These are phyloP conservation scores for Aspergillus cejpii DNA, from an alignment of 2,329 filamentous ascomycete genomes.

Conservation along the genomic window DNA sequence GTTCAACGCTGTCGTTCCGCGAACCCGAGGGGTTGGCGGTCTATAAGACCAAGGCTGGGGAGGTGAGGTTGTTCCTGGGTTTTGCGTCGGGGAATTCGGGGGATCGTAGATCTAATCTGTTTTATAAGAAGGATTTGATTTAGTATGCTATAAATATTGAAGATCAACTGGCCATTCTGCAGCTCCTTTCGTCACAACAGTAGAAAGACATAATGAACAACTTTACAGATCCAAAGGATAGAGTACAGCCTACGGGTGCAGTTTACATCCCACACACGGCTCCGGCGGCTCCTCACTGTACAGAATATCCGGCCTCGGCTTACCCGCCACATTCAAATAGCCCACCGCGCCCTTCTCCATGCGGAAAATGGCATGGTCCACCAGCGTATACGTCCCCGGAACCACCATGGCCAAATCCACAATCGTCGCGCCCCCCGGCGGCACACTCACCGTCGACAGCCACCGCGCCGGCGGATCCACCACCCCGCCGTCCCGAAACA, in stretches of 20 bases:
- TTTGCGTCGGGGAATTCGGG: slow-evolving; percentile 18
- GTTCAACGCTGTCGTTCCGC: slow-evolving; percentile 15
- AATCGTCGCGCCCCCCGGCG: slow-evolving; percentile 25
- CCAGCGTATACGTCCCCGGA: slow-evolving; percentile 30
- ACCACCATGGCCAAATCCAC: slow-evolving; percentile 30
- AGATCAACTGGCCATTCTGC: too few species aligned
- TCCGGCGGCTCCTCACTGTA: slow-evolving; percentile 21
- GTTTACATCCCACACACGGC: slow-evolving; percentile 30
- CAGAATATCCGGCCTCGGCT: slow-evolving; percentile 24
- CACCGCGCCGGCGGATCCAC: slow-evolving; percentile 24
- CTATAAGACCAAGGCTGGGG: slow-evolving; percentile 15
- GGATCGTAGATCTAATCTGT: slow-evolving; percentile 16
- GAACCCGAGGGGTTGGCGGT: slow-evolving; percentile 21
- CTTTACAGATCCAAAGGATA: too few species aligned
- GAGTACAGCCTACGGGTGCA: slow-evolving; percentile 27
- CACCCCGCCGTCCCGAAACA: slow-evolving; percentile 31
- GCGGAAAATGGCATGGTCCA: slow-evolving; percentile 33
- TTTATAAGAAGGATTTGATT: slow-evolving; percentile 18
- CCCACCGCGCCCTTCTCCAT: slow-evolving; percentile 34
- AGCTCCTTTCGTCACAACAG: too few species aligned
- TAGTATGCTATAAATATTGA: neutral
- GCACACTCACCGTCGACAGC: slow-evolving; percentile 25
- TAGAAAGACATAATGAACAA: too few species aligned
- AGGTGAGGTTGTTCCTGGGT: slow-evolving; percentile 18
- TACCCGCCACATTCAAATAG: slow-evolving; percentile 31